phyloP scores from a whole-genome alignment of 148 eudicot species.

The Linanthus parryae region DNA sequence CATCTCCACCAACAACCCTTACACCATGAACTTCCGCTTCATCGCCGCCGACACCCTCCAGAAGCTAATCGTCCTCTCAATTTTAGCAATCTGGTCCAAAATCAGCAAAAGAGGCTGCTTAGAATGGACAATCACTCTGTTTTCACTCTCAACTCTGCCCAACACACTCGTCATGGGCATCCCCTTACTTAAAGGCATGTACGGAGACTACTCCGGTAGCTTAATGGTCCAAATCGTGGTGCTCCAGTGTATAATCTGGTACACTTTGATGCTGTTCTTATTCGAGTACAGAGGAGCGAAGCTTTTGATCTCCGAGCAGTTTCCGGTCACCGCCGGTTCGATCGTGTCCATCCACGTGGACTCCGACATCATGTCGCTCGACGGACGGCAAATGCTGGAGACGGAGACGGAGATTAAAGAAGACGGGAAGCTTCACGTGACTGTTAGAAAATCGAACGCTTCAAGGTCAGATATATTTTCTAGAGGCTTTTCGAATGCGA shows the following conservation, averaged over 20 bases:
- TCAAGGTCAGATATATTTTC: constrained; percentile 62
- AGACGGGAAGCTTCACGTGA: constrained; percentile 76
- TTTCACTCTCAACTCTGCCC: constrained; percentile 67
- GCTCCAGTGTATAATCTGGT: constrained; percentile 76
- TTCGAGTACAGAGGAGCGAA: constrained; percentile 81
- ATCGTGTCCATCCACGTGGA: constrained; percentile 64
- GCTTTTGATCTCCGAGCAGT: constrained; percentile 60
- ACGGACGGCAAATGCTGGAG: constrained; percentile 60
- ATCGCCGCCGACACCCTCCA: constrained; percentile 79
- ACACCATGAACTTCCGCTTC: constrained; percentile 72
- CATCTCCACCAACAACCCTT: constrained; percentile 73
- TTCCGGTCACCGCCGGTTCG: constrained; percentile 61
- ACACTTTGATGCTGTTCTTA: constrained; percentile 67
- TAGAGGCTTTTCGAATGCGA: constrained; percentile 46
- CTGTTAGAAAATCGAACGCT: constrained; percentile 63
- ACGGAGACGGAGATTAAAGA: constrained; percentile 66
- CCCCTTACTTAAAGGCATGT: constrained; percentile 74
- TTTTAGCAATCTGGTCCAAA: constrained; percentile 53
- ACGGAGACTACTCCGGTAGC: constrained; percentile 56
- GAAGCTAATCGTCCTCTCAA: constrained; percentile 50
- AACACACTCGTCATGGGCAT: constrained; percentile 93
- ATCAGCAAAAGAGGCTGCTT: constrained; percentile 50
- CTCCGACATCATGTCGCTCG: constrained; percentile 57
- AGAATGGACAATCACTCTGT: constrained; percentile 78
- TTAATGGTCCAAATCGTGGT: constrained; percentile 86